Evolutionary conservation across 306 rosid genomes (phyloP).

Genomic region (Prunus kanzakura): DNA sequence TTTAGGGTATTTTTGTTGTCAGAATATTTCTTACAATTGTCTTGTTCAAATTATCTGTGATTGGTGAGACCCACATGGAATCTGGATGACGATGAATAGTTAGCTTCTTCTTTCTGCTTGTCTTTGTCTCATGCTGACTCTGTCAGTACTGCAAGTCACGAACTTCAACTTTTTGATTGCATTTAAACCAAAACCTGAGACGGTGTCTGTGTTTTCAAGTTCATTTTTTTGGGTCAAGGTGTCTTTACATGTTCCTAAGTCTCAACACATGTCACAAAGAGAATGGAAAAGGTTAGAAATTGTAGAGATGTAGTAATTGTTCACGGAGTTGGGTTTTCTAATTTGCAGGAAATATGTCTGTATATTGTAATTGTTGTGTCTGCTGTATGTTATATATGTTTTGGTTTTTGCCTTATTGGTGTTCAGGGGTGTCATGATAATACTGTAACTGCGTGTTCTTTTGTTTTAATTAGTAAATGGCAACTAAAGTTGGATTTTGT

Average conservation of each 20-base stretch:
- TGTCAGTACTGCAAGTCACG: neutral
- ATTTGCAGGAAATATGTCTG: neutral
- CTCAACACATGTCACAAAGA: neutral
- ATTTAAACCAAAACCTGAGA: neutral
- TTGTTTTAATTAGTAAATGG: too few species aligned
- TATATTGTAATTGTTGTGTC: neutral
- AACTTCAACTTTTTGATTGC: neutral
- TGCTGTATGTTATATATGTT: neutral
- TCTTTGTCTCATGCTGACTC: neutral
- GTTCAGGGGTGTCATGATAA: neutral
- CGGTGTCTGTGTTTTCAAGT: neutral
- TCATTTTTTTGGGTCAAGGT: neutral
- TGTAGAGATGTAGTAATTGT: neutral
- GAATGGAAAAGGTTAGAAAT: neutral
- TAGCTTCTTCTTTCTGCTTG: neutral
- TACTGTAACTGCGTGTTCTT: neutral
- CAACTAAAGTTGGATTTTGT: neutral
- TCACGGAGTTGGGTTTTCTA: neutral
- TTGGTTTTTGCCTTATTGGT: neutral
- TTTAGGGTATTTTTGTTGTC: neutral
- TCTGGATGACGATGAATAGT: neutral
- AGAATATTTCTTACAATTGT: neutral
- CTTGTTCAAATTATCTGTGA: neutral
- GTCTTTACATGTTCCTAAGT: neutral
- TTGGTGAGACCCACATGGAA: conserved; percentile 5